Conservation (phyloP, 768 basidiomycete species). For the Leccinum incarnatum region DNA sequence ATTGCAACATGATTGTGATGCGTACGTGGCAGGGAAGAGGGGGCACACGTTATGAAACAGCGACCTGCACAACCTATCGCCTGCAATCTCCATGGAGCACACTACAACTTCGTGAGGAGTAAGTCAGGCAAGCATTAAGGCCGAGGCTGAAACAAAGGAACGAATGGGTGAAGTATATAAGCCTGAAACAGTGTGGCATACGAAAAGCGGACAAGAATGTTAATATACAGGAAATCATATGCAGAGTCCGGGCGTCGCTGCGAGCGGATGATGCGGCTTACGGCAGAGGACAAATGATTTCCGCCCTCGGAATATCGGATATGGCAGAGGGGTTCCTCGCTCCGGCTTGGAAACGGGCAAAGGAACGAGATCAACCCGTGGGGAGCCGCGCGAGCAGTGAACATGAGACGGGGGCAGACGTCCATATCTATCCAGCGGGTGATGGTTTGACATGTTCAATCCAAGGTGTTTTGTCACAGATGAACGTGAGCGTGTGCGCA, state of each 20-base stretch:
- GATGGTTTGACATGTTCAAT: conserved; percentile 11
- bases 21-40: background rate
- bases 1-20: background rate
- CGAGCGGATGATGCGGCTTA: conserved; percentile 2
- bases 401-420: background rate
- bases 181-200: conserved; percentile 1
- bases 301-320: conserved; percentile 8
- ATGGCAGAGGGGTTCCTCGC: conserved; percentile 8
- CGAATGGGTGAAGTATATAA: conserved; percentile 1
- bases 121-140: background rate
- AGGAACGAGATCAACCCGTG: conserved; percentile 22
- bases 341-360: conserved; percentile 15
- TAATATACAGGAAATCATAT: background rate
- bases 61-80: background rate
- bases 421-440: conserved; percentile 6
- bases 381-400: conserved; percentile 10
- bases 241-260: background rate
- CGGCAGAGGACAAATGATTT: conserved; percentile 6
- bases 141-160: conserved; percentile 1
- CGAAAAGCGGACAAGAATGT: background rate
- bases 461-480: conserved; percentile 13
- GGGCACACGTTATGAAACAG: background rate
- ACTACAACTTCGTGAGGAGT: background rate
- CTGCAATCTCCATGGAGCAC: conserved; percentile 1
- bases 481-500: conserved; percentile 25